Conservation (phyloP, 768 basidiomycete species). For the Psilocybe cyanescens region DNA sequence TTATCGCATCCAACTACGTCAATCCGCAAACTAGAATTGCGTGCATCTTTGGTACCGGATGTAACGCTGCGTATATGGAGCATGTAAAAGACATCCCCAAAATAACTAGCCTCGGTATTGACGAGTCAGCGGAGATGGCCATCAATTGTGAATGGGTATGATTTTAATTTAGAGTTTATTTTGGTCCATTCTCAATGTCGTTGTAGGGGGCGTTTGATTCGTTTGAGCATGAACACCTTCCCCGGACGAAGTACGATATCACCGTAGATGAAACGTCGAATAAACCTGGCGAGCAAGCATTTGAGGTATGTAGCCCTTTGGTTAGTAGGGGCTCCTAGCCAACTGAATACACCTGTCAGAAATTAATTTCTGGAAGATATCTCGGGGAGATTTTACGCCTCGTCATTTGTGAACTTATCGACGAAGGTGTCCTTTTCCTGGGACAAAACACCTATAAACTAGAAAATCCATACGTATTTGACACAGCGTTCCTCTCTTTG, state of each 20-base stretch:
- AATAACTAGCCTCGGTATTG: slow-evolving; percentile 74
- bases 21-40: slow-evolving; percentile 91
- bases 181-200: not conserved
- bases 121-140: slow-evolving; percentile 73
- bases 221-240: slow-evolving; percentile 91
- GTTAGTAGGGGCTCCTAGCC: not conserved
- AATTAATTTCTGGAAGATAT: slow-evolving; percentile 95
- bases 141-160: slow-evolving; percentile 98
- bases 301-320: slow-evolving; percentile 58
- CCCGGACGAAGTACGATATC: slow-evolving; percentile 92
- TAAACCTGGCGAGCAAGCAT: slow-evolving; percentile 95
- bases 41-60: slow-evolving; percentile 97
- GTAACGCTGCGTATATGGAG: slow-evolving; percentile 99
- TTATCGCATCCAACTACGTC: slow-evolving; percentile 97
- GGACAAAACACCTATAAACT: slow-evolving; percentile 99
- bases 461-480: slow-evolving; percentile 89
- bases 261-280: slow-evolving; percentile 94
- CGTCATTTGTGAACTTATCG: slow-evolving; percentile 93
- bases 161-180: not conserved
- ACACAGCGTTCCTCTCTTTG: slow-evolving; percentile 95
- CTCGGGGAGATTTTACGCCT: slow-evolving; percentile 97
- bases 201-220: slow-evolving; percentile 95
- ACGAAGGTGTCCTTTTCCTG: slow-evolving; percentile 95
- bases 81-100: slow-evolving; percentile 85
- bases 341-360: slow-evolving; percentile 44